Conservation (phyloP, 495 filamentous ascomycete species). For the Aspergillus conjunctus region DNA sequence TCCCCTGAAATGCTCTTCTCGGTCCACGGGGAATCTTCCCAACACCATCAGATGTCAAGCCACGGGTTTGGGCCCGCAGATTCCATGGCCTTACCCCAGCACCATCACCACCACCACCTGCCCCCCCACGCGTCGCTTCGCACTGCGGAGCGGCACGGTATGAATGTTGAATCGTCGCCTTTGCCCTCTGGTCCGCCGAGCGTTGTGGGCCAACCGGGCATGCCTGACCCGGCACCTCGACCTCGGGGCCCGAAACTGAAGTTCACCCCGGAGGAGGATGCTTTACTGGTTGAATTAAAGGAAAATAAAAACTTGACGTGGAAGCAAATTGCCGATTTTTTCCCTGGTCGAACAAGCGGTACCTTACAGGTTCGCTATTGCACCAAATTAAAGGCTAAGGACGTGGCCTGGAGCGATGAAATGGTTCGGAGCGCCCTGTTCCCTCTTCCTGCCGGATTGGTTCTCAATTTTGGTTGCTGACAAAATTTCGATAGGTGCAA, state of each 20-base stretch:
- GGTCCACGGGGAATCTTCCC: conserved; percentile 31
- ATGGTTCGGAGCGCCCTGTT: conserved; percentile 61
- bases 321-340: conserved; percentile 96
- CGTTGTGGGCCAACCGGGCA: conserved; percentile 78
- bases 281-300: conserved; percentile 80
- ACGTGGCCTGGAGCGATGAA: conserved; percentile 88
- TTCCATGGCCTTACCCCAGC: conserved; percentile 39
- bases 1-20: conserved; percentile 39
- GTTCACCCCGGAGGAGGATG: conserved; percentile 88
- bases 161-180: conserved; percentile 31
- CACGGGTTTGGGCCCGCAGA: conserved; percentile 35
- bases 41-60: conserved; percentile 30
- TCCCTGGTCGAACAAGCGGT: conserved; percentile 82
- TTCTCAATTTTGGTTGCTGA: not conserved
- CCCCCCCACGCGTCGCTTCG: conserved; percentile 61
- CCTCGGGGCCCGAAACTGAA: conserved; percentile 85
- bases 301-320: conserved; percentile 90
- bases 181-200: conserved; percentile 55
- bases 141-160: conserved; percentile 28
- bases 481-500: conserved; percentile 59
- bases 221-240: conserved; percentile 74
- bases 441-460: conserved; percentile 12
- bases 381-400: conserved; percentile 89
- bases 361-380: conserved; percentile 93
- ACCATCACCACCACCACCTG: conserved; percentile 74